Evolutionary conservation across 371 early-diverging fungal species (phyloP), one percentile per base, ranked within the genome.

Genomic region (Rhizopus stolonifer): DNA sequence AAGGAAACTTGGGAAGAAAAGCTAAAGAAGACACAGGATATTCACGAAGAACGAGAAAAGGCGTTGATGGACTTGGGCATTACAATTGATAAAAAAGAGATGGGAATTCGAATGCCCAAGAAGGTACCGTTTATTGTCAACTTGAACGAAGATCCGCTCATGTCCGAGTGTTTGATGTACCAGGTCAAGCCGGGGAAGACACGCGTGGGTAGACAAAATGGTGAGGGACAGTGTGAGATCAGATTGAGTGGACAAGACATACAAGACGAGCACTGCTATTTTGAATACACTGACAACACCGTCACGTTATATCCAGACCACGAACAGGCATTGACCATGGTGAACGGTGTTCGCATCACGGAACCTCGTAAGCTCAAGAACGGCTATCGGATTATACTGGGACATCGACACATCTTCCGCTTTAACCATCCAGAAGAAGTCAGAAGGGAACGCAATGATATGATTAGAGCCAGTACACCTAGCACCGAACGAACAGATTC

Each of bases 1-100:
- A 89, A 87, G 55, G 86, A 89, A 64, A 86, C 90, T 2, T 94
- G 91, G 88, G 93, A 91, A 59, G 90, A 93, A 29, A 93, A 93
- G 56, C 63, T 92, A 38, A 66, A 78, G 13, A 81, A 80, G 49
- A 90, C 94, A 0, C 82, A 89, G 64, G 67, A 70, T 21, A 85
- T 94, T 40, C 90, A 91, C 44, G 58, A 51, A 21, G 87, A 86
- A 43, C 85, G 92, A 1, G 92, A 90, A 58, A 74, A 78, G 36
- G 84, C 88, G 0, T 61, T 93, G 48, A 87, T 86, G 45, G 93
- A 92, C 24, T 75, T 92, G 33, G 93, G 93, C 22, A 91, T 92
- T 44, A 70, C 84, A 4, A 78, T 90, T 2, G 87, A 89, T 39
- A 83, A 86, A 32, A 81, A 79, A 46, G 81, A 85, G 18, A 85